A percentile compares a stretch with the other conserved stretches of the same genome.
Evolutionary conservation across 805 yeast species (phyloP).

Genomic region (Spathaspora sp.): DNA sequence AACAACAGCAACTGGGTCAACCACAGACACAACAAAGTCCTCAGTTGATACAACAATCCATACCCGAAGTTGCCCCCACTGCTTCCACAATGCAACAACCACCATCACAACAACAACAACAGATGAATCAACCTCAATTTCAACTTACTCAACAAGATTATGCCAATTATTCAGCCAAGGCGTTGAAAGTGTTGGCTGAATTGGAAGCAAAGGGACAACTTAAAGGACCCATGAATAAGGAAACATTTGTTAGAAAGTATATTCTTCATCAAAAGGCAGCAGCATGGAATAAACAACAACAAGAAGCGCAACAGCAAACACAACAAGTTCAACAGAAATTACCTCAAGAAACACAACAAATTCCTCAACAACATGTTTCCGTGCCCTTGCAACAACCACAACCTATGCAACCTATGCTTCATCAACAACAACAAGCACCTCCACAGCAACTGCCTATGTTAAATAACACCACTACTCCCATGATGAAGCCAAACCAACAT

Average conservation of each 20-base stretch:
- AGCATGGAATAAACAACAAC: conserved; percentile 2
- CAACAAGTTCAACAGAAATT: conserved; percentile 13
- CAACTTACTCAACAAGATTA: conserved; percentile 36
- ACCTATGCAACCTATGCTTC: conserved; percentile 1
- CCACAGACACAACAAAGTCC: conserved; percentile 19
- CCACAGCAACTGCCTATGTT: conserved; percentile 12
- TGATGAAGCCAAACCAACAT: conserved; percentile 6
- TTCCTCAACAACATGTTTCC: conserved; percentile 6
- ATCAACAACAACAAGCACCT: conserved; percentile 15
- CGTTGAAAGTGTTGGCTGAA: conserved; percentile 32
- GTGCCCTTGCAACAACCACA: conserved; percentile 2
- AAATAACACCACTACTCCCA: conserved; percentile 5
- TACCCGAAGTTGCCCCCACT: background rate
- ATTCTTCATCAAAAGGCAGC: conserved; percentile 35
- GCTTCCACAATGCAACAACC: conserved; percentile 22
- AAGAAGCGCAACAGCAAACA: conserved; percentile 6
- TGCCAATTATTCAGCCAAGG: conserved; percentile 35
- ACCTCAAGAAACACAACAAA: conserved; percentile 16
- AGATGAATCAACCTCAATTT: conserved; percentile 19
- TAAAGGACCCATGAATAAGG: conserved; percentile 30
- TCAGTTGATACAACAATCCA: conserved; percentile 15
- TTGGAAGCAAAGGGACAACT: conserved; percentile 25
- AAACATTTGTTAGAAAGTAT: conserved; percentile 34
- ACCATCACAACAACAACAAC: conserved; percentile 8
- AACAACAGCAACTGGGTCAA: conserved; percentile 19